Conservation (phyloP, 768 basidiomycete species). For the Leccinum longicurvipes region DNA sequence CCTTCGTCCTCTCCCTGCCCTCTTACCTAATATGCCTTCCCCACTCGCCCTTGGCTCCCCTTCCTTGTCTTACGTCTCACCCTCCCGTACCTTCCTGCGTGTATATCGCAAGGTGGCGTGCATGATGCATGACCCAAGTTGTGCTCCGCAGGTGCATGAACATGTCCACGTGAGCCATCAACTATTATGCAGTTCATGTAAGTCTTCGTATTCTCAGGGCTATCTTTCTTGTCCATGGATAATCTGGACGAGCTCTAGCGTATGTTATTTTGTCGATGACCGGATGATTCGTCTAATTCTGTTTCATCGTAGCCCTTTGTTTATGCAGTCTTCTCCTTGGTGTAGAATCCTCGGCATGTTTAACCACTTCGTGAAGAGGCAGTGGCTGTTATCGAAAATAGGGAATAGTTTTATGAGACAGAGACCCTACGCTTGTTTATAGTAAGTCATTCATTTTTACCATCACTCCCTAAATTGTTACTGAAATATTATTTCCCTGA, state of each 20-base stretch:
- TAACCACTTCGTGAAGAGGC: not conserved
- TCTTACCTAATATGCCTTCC: too few relatives aligned
- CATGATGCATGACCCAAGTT: too few relatives aligned
- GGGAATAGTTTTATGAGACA: not conserved
- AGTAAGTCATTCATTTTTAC: too few relatives aligned
- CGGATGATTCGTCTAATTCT: not conserved
- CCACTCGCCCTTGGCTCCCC: too few relatives aligned
- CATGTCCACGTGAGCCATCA: too few relatives aligned
- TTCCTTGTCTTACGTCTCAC: too few relatives aligned
- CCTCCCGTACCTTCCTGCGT: too few relatives aligned
- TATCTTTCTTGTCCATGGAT: not conserved
- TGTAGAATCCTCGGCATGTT: not conserved
- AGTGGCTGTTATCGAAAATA: not conserved
- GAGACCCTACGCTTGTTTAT: not conserved
- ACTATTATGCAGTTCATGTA: constrained; percentile 11
- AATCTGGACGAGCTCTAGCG: not conserved
- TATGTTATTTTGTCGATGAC: not conserved
- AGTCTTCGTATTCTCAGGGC: not conserved
- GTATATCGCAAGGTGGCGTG: too few relatives aligned
- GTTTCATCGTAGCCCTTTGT: not conserved
- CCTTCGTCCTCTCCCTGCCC: too few relatives aligned
- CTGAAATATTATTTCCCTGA: not conserved
- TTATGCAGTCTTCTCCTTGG: not conserved
- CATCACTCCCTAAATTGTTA: not conserved
- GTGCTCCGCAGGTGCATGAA: too few relatives aligned